phyloP scores from a whole-genome alignment of 371 early-diverging fungal genomes.

The Lichtheimia corymbifera region DNA sequence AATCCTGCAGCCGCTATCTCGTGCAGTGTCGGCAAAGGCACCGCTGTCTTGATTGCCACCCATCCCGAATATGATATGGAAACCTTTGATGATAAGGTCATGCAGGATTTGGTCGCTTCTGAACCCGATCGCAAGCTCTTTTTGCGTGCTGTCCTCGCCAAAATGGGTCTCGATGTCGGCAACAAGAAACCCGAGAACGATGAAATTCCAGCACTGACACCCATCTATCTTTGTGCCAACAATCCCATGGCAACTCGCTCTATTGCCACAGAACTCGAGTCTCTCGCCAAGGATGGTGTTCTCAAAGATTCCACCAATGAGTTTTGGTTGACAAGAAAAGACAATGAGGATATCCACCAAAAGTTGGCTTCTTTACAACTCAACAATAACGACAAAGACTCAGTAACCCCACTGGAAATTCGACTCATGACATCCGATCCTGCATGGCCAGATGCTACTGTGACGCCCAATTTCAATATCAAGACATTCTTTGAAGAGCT shows the following conservation, averaged over 20 bases:
- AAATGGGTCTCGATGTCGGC: conserved; percentile 54
- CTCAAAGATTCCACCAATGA: conserved; percentile 41
- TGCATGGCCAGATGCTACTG: conserved; percentile 17
- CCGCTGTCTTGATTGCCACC: conserved; percentile 67
- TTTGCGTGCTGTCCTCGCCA: conserved; percentile 46
- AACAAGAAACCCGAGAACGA: conserved; percentile 25
- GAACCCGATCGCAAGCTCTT: conserved; percentile 53
- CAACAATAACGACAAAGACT: conserved; percentile 5
- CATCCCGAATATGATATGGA: conserved; percentile 77
- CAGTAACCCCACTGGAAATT: conserved; percentile 8
- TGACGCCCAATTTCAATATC: conserved; percentile 50
- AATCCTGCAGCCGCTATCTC: conserved; percentile 51
- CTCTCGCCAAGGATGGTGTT: conserved; percentile 18
- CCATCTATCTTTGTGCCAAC: conserved; percentile 56
- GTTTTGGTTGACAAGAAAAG: conserved; percentile 26
- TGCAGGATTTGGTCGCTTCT: conserved; percentile 44
- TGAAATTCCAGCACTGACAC: conserved; percentile 46
- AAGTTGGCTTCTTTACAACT: too few species aligned
- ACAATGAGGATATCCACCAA: neutral
- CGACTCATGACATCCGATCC: conserved; percentile 17
- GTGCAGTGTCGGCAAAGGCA: conserved; percentile 63
- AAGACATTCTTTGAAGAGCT: conserved; percentile 42
- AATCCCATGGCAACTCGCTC: conserved; percentile 28
- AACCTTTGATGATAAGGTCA: conserved; percentile 22
- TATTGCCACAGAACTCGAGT: conserved; percentile 16